Base-by-base conservation (phyloP, 495 filamentous ascomycete species). In the Podospora anserina region DNA sequence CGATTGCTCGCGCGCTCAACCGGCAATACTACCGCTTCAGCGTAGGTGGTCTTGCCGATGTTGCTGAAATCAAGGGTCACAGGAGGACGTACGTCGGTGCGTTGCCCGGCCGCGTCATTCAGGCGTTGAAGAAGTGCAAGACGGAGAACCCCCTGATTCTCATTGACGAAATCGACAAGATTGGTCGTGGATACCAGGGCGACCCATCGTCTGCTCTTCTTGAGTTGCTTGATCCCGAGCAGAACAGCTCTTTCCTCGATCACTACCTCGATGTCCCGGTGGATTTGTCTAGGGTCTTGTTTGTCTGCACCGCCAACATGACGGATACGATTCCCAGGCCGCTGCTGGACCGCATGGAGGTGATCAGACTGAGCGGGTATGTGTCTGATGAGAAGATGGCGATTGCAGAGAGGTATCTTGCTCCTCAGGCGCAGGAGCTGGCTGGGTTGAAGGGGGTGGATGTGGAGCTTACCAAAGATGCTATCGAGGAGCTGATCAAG, bases 241-340 rank as follows among this genome's bases (percentile, higher is more conserved):
- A 99, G 75, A 99, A 99, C 80, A 91, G 85, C 75, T 96, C 92
- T 32, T 99, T 99, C 86, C 79, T 99, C 62, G 96, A 99, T 72
- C 95, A 99, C 75, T 99, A 99, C 78, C 91, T 99, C 88, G 96
- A 99, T 80, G 93, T 99, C 0, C 96, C 96, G 5, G 94, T 99
- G 32, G 95, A 99, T 79, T 85, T 99, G 53, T 97, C 93, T 58
- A 97, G 97, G 82, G 96, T 99, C 5, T 87, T 99, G 39, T 99
- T 99, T 79, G 96, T 99, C 59, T 99, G 96, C 82, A 99, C 96
- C 5, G 96, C 96, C 53, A 99, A 99, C 75, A 93, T 99, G 87
- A 98, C 93, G 2, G 95, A 99, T 74, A 99, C 96, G 5, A 99
- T 99, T 69, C 96, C 96, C 34, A 88, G 93, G 27, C 96, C 96